Percentiles rank a stretch among this genome's conserved stretches.
Conservation (phyloP, 2,329 filamentous ascomycete species). For the Ophiostoma quercus region DNA sequence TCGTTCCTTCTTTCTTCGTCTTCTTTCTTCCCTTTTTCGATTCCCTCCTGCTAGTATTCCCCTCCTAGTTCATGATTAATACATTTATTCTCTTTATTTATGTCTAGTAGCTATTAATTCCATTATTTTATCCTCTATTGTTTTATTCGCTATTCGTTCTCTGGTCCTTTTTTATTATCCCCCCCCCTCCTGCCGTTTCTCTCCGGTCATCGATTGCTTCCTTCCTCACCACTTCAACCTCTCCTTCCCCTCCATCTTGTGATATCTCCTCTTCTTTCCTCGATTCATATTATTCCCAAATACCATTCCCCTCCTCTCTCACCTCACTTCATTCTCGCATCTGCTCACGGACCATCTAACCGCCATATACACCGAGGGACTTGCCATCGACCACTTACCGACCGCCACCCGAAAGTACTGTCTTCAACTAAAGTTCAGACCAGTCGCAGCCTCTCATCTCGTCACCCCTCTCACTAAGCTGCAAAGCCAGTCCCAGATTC, state of each 20-base stretch:
- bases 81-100: not conserved
- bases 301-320: not conserved
- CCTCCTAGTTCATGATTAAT: constrained; percentile 9
- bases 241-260: constrained; percentile 1
- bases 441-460: not conserved
- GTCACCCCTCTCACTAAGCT: not conserved
- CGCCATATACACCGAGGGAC: not conserved
- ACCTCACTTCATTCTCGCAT: not conserved
- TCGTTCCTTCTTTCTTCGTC: constrained; percentile 11
- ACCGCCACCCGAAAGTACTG: not conserved
- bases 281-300: too few species aligned
- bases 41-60: constrained; percentile 16
- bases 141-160: not conserved
- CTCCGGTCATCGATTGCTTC: constrained; percentile 7
- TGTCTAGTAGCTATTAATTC: not conserved
- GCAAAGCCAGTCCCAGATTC: not conserved
- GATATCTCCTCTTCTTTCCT: not conserved
- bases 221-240: constrained; percentile 12
- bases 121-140: constrained; percentile 14
- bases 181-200: constrained; percentile 16
- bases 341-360: not conserved
- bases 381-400: not conserved
- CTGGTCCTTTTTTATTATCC: constrained; percentile 10
- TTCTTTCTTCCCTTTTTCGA: constrained; percentile 16
- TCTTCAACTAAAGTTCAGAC: not conserved